Evolutionary conservation across 495 filamentous ascomycete species (phyloP).

Genomic region (Podospora pseudopauciseta): DNA sequence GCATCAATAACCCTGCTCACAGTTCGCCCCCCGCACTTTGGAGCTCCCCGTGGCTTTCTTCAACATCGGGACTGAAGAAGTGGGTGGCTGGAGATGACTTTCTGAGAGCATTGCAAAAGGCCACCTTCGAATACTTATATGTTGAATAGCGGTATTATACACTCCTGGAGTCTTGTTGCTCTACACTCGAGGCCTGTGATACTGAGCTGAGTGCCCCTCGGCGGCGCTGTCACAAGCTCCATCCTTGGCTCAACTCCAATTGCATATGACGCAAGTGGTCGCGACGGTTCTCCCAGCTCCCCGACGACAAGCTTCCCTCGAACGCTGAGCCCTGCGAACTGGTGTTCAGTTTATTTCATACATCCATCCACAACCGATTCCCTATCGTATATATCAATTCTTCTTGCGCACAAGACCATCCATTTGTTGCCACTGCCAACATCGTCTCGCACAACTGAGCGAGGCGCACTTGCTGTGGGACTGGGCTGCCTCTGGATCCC

Average conservation of each 20-base stretch:
- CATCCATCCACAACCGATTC: background rate
- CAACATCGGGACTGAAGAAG: background rate
- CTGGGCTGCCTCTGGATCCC: background rate
- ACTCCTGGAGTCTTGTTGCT: background rate
- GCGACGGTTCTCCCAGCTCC: conserved; percentile 12
- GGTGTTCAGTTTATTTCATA: background rate
- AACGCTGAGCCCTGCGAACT: background rate
- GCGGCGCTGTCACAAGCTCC: background rate
- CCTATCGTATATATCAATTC: background rate
- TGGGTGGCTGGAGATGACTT: background rate
- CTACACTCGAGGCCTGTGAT: background rate
- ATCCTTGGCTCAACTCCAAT: conserved; percentile 1
- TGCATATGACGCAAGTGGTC: conserved; percentile 27
- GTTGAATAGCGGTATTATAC: background rate
- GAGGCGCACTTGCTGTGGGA: background rate
- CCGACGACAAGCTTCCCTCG: background rate
- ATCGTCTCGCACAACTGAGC: background rate
- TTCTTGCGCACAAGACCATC: background rate
- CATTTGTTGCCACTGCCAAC: background rate
- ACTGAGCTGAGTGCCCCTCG: background rate
- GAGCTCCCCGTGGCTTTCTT: background rate
- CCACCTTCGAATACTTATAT: background rate
- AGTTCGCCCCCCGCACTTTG: background rate
- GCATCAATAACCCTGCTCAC: background rate
- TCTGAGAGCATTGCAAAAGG: background rate